Conservation (phyloP, 2,329 filamentous ascomycete species). For the Ploettnerulaceae sp. region DNA sequence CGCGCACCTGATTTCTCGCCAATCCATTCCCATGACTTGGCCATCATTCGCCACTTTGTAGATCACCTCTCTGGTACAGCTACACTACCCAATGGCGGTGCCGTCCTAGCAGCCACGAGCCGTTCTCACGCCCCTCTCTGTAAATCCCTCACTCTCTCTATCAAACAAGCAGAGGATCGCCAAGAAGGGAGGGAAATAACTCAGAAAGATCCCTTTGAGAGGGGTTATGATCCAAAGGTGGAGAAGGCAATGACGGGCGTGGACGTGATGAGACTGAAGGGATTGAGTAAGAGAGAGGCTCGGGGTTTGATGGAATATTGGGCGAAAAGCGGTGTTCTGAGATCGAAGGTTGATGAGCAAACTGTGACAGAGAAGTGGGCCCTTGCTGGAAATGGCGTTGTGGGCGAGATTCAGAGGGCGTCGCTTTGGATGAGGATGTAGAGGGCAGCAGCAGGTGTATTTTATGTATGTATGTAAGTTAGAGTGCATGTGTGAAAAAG, state of each 20-base stretch:
- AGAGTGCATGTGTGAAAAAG: conserved; percentile 2
- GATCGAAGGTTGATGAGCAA: conserved; percentile 63
- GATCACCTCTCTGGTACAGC: conserved; percentile 61
- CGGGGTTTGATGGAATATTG: conserved; percentile 88
- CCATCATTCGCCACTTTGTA: conserved; percentile 69
- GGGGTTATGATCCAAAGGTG: conserved; percentile 52
- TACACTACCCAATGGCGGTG: conserved; percentile 65
- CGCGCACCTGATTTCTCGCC: conserved; percentile 62
- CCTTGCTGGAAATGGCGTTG: conserved; percentile 71
- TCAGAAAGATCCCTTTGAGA: conserved; percentile 48
- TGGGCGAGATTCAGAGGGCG: conserved; percentile 80
- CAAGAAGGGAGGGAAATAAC: conserved; percentile 35
- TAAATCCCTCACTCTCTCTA: conserved; percentile 62
- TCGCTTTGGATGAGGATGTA: conserved; percentile 39
- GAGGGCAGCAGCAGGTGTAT: neutral
- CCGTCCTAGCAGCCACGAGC: conserved; percentile 69
- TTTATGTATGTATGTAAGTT: conserved; percentile 8
- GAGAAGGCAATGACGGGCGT: conserved; percentile 49
- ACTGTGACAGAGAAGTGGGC: conserved; percentile 80
- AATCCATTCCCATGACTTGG: conserved; percentile 83
- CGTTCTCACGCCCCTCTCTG: conserved; percentile 63
- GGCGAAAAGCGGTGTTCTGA: conserved; percentile 76
- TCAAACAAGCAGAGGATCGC: conserved; percentile 46
- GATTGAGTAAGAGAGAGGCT: conserved; percentile 68
- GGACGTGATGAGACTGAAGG: conserved; percentile 54